A percentile compares a stretch with the other conserved stretches of the same genome.
These are phyloP conservation scores for Goffeauzyma gilvescens DNA, from an alignment of 768 basidiomycete genomes.

Conservation along the genomic window DNA sequence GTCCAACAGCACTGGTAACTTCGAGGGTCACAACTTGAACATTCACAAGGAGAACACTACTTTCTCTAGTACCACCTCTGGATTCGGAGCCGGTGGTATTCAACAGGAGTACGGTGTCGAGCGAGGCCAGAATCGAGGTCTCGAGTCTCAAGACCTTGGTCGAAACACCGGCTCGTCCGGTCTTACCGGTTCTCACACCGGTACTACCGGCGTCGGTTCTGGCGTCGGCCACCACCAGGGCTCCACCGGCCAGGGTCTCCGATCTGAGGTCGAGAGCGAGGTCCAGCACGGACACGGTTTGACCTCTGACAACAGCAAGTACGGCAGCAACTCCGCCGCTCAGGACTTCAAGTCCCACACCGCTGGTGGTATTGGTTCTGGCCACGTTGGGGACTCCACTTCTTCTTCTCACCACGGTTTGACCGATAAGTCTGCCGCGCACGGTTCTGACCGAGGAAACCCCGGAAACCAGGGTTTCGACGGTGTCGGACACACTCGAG, in stretches of 20 bases:
- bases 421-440: conserved; percentile 5
- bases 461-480: conserved; percentile 6
- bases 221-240: neutral
- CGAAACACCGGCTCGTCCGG: too few relatives aligned
- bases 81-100: too few relatives aligned
- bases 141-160: too few relatives aligned
- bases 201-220: neutral
- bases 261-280: neutral
- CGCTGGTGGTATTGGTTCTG: neutral
- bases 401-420: neutral
- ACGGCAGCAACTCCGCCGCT: conserved; percentile 9
- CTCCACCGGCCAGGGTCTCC: neutral
- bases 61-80: too few relatives aligned
- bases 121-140: too few relatives aligned
- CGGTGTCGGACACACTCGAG: neutral
- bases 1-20: too few relatives aligned
- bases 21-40: too few relatives aligned
- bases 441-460: conserved; percentile 7
- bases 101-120: too few relatives aligned
- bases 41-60: too few relatives aligned
- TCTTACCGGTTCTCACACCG: too few relatives aligned
- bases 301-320: neutral
- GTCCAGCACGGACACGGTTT: neutral
- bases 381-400: neutral
- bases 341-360: conserved; percentile 5